Percentiles rank a stretch among this genome's conserved stretches.
These are phyloP conservation scores for Epichloe aotearoae DNA, from an alignment of 2,329 filamentous ascomycete genomes.

Conservation along the genomic window DNA sequence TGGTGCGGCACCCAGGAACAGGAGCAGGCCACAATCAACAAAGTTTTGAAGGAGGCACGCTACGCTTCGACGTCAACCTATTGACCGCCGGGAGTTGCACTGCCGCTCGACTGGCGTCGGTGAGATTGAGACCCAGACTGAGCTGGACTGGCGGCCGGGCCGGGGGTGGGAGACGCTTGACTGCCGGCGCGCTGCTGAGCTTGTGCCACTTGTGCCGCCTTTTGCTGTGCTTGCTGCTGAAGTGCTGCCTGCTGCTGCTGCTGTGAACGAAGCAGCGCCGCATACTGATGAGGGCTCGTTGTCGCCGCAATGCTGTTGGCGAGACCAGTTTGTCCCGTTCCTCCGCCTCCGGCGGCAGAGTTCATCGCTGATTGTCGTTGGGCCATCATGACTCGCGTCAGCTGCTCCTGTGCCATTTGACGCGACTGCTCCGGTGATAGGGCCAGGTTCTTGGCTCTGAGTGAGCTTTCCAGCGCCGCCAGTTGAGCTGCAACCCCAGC, in stretches of 20 bases:
- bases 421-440: constrained; percentile 35
- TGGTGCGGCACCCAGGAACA: not conserved
- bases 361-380: constrained; percentile 41
- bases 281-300: constrained; percentile 45
- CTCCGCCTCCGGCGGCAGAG: constrained; percentile 39
- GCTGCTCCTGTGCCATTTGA: constrained; percentile 37
- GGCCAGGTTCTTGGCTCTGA: constrained; percentile 37
- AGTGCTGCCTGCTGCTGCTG: constrained; percentile 33
- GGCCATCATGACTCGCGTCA: constrained; percentile 33
- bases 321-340: constrained; percentile 32
- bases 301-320: constrained; percentile 35
- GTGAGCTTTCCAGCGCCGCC: constrained; percentile 37
- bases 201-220: constrained; percentile 12
- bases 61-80: not conserved
- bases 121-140: constrained; percentile 7
- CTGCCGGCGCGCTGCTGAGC: constrained; percentile 17
- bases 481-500: constrained; percentile 35
- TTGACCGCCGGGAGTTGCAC: constrained; percentile 19
- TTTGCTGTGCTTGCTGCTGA: constrained; percentile 16
- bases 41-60: not conserved
- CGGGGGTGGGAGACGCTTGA: constrained; percentile 12
- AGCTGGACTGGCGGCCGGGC: constrained; percentile 9
- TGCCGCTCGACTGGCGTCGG: constrained; percentile 25
- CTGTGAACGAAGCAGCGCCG: constrained; percentile 43
- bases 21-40: not conserved